Evolutionary conservation across 2,329 filamentous ascomycete genomes (phyloP).

Genomic region (Pezicula radicicola): DNA sequence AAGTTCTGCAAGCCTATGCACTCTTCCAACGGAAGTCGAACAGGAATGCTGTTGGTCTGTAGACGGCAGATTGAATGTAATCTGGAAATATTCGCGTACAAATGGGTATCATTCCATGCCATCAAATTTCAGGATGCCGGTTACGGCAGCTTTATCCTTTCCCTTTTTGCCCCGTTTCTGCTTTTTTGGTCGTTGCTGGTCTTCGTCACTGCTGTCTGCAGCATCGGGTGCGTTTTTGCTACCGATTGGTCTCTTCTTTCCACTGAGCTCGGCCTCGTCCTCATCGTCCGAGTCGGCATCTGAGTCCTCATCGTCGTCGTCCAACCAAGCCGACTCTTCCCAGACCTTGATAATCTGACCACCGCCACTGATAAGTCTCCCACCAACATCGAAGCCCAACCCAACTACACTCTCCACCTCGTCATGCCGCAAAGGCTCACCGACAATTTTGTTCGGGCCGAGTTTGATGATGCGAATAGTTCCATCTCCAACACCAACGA

Average conservation of each 20-base stretch:
- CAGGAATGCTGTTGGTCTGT: too few relatives aligned
- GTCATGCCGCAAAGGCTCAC: conserved; percentile 65
- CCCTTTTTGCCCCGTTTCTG: conserved; percentile 25
- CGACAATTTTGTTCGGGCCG: conserved; percentile 67
- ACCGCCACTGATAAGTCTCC: conserved; percentile 86
- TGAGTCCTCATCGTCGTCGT: conserved; percentile 40
- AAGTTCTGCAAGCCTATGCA: too few relatives aligned
- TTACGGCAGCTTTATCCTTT: conserved; percentile 24
- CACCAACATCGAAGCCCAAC: conserved; percentile 79
- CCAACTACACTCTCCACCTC: conserved; percentile 83
- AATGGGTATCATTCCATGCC: conserved; percentile 21
- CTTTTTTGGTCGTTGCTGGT: conserved; percentile 21
- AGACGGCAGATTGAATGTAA: too few relatives aligned
- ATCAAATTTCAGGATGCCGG: conserved; percentile 28
- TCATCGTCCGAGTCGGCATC: conserved; percentile 44
- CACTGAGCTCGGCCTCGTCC: conserved; percentile 43
- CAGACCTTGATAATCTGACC: conserved; percentile 87
- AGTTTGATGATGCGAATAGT: conserved; percentile 74
- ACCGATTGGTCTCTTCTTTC: conserved; percentile 25
- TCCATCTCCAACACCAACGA: conserved; percentile 80
- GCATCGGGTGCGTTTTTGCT: conserved; percentile 17
- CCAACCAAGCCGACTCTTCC: conserved; percentile 64
- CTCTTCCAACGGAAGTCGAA: too few relatives aligned
- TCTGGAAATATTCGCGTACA: neutral
- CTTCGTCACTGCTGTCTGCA: conserved; percentile 21